Conservation (phyloP, 108 stramenopile genomes). For the Cyclotella baltica region DNA sequence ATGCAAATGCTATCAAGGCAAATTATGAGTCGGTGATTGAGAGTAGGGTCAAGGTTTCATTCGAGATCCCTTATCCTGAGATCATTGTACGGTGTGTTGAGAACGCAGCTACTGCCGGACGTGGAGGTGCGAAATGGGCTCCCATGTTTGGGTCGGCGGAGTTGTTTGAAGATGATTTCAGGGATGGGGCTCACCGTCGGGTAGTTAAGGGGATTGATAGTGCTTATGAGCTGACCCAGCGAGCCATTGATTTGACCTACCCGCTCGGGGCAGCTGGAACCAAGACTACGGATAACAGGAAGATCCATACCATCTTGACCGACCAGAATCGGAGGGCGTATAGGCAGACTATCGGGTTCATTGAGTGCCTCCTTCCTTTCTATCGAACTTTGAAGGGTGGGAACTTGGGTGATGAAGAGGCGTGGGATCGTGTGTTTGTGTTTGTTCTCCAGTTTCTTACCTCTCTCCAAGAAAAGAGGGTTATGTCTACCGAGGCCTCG, state of each 20-base stretch:
- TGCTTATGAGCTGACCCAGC: neutral
- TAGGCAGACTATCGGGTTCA: neutral
- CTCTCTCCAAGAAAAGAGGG: neutral
- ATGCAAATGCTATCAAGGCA: conserved; percentile 13
- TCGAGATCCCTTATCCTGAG: conserved; percentile 11
- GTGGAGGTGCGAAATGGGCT: neutral
- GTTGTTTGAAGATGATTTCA: conserved; percentile 3
- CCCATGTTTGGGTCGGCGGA: neutral
- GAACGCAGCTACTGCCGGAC: neutral
- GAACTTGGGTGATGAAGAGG: neutral
- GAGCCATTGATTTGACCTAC: neutral
- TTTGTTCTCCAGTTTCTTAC: neutral
- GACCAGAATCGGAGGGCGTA: neutral
- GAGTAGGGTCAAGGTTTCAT: neutral
- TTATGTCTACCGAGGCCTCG: neutral
- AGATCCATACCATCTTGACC: neutral
- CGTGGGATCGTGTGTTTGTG: conserved; percentile 15
- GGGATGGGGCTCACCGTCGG: neutral
- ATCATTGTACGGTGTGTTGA: neutral
- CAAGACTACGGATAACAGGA: neutral
- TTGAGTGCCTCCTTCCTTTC: neutral
- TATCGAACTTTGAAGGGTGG: neutral
- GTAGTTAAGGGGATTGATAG: neutral
- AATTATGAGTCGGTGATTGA: conserved; percentile 1
- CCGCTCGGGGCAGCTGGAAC: neutral